Evolutionary conservation across 306 rosid species (phyloP), one percentile per base, ranked within the genome.

Genomic region (Spatholobus suberectus): DNA sequence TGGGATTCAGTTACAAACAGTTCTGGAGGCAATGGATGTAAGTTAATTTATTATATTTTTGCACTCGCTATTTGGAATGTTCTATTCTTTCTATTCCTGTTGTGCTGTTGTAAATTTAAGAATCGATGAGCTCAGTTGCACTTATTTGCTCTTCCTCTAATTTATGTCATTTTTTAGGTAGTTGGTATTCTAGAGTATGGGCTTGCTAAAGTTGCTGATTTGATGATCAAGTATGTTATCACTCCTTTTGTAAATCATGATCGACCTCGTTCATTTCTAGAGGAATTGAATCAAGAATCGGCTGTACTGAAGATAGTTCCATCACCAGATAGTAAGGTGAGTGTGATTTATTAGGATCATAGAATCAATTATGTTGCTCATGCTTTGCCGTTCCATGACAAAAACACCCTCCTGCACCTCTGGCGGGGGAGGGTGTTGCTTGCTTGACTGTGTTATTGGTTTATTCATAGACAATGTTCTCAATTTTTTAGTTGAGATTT

Each of bases 111-210:
- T 80, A 59, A 69, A 59, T n/a, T 17, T 79, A 17, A 57, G 69
- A 17, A 40, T 73, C 44, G 29, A 63, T 52, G 70, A 52, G 15
- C 4, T 72, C 81, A 21, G 29, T 49, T 55, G 55, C 14, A 23
- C 62, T 32, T 69, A 51, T 57, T 65, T 66, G 44, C 52, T 58
- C 80, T 63, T 77, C 62, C 34, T 72, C 82, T 73, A 61, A 79
- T 81, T 8, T 44, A 38, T 46, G 52, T 35, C 21, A 24, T 23
- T 6, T 77, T 67, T 26, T 82, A 93, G 99, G 92, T 87, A 71
- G 89, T 90, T 79, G 97, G 96, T 59, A 87, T 93, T 90, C 88
- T 93, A 79, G 93, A 96, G 74, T 96, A 93, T 24, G 99, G 99
- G 75, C 90, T 96, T 15, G 91, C 97, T 70, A 93, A 92, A 91